Base-by-base conservation (phyloP, 371 early-diverging fungal species). In the Syncephalis fuscata region DNA sequence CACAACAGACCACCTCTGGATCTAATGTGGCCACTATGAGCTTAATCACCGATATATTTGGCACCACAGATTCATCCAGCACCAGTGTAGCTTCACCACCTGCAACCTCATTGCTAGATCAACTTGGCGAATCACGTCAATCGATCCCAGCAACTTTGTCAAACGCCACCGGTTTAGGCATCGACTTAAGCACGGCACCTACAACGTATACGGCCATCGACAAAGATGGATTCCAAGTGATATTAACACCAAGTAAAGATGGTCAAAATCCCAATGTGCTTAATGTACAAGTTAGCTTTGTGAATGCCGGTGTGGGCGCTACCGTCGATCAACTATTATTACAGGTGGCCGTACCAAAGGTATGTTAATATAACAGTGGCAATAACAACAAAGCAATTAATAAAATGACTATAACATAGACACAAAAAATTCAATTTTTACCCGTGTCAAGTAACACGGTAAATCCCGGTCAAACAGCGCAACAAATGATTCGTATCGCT, bases 321-420 rank as follows among this genome's bases (percentile, higher is more conserved):
- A 48, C 64, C 4, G 63, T 92, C 24, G 62, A 66, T 16, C 67
- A 73, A 15, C 50, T 92, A n/a, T 67, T 70, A 42, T 85, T 95
- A 62, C 82, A 87, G 64, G 92, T 88, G 9, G 96, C 96, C 1
- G 92, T 95, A 15, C 91, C 90, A 23, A 88, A 86, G 15, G 32
- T 47, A 15, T 32, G 32, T 32, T 32, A 32, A 32, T 11, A n/a
- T 32, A 19, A 5, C 7, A 37, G n/a, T 37, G 1, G n/a, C n/a
- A n/a, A n/a, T n/a, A n/a, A 32, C 32, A 11, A 32, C 11, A 4
- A 32, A 11, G 4, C 7, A 7, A 32, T 4, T 32, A 22, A 25
- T 38, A 44, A 38, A 3, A 3, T 2, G 2, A 8, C 0, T 17
- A 23, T 46, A 24, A 24, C 39, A 10, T 26, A 44, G 48, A 74